These are phyloP conservation scores for Solanum appendiculatum DNA, from an alignment of 257 asterid species.

Conservation along the genomic window DNA sequence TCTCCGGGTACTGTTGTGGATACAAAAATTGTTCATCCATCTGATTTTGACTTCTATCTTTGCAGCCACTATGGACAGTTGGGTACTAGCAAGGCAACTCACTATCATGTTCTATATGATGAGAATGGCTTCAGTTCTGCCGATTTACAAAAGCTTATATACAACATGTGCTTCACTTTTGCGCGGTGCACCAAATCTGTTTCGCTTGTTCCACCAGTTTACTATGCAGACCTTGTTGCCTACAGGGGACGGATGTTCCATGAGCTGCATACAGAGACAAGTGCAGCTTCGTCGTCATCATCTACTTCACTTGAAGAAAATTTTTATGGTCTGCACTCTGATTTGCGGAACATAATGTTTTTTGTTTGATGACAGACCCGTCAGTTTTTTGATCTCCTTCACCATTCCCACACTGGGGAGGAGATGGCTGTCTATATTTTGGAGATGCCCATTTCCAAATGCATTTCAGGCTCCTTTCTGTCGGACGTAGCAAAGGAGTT, in stretches of 20 bases:
- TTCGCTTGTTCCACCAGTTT: slow-evolving; percentile 66
- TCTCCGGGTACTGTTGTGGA: slow-evolving; percentile 87
- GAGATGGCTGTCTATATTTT: background rate
- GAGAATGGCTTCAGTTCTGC: slow-evolving; percentile 45
- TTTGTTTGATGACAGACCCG: slow-evolving; percentile 23
- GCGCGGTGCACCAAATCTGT: slow-evolving; percentile 68
- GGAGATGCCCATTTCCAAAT: background rate
- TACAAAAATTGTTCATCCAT: slow-evolving; percentile 42
- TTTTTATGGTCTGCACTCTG: slow-evolving; percentile 28
- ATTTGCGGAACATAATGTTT: slow-evolving; percentile 41
- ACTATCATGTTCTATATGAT: slow-evolving; percentile 57
- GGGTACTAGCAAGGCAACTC: slow-evolving; percentile 83
- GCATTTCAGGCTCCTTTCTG: slow-evolving; percentile 31
- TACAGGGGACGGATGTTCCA: slow-evolving; percentile 64
- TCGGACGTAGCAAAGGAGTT: slow-evolving; percentile 26
- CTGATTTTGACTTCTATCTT: slow-evolving; percentile 56
- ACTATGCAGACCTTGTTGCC: slow-evolving; percentile 75
- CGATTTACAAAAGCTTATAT: slow-evolving; percentile 42
- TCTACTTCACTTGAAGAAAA: slow-evolving; percentile 21
- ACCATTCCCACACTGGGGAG: background rate
- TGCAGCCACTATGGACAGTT: slow-evolving; percentile 68
- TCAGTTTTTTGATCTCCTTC: background rate
- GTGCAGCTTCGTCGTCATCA: slow-evolving; percentile 1
- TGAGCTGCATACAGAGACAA: no score
- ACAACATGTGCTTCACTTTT: slow-evolving; percentile 66